Evolutionary conservation across 495 filamentous ascomycete species (phyloP).

Genomic region (Rhypophila decipiens): DNA sequence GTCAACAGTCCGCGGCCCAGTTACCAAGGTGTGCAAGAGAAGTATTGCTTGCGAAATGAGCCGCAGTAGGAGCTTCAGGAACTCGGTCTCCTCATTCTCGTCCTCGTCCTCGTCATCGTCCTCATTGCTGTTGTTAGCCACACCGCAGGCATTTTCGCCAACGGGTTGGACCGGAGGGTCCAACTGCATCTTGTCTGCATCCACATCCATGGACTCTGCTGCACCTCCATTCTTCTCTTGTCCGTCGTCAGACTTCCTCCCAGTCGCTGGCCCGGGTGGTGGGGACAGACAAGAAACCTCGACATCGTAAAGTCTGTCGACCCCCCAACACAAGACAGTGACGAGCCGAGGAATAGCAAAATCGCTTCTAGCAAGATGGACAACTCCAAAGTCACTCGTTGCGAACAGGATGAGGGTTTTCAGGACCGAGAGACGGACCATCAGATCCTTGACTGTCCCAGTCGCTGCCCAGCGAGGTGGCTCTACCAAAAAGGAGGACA

Average conservation of each 20-base stretch:
- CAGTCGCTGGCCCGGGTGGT: not conserved
- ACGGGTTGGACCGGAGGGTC: not conserved
- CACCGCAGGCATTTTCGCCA: not conserved
- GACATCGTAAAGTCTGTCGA: slow-evolving; percentile 40
- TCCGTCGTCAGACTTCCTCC: not conserved
- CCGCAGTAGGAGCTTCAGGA: slow-evolving; percentile 11
- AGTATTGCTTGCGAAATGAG: slow-evolving; percentile 24
- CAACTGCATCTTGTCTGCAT: not conserved
- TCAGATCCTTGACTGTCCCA: slow-evolving; percentile 21
- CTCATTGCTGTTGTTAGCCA: not conserved
- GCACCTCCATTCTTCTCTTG: not conserved
- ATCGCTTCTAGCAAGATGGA: slow-evolving; percentile 31
- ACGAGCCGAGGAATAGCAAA: slow-evolving; percentile 36
- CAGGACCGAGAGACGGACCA: slow-evolving; percentile 25
- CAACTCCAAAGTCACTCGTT: slow-evolving; percentile 30
- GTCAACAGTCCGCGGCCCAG: slow-evolving; percentile 26
- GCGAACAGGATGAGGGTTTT: slow-evolving; percentile 33
- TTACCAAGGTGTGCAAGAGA: slow-evolving; percentile 38
- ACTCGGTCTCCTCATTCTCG: not conserved
- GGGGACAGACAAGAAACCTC: no score
- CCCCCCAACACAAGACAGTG: slow-evolving; percentile 30
- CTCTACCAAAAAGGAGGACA: slow-evolving; percentile 35
- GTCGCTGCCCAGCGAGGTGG: slow-evolving; percentile 29
- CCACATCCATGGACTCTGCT: not conserved
- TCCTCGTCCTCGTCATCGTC: not conserved